Evolutionary conservation across 208 protist genomes (phyloP).

Genomic region (Wallacemonas sp.): DNA sequence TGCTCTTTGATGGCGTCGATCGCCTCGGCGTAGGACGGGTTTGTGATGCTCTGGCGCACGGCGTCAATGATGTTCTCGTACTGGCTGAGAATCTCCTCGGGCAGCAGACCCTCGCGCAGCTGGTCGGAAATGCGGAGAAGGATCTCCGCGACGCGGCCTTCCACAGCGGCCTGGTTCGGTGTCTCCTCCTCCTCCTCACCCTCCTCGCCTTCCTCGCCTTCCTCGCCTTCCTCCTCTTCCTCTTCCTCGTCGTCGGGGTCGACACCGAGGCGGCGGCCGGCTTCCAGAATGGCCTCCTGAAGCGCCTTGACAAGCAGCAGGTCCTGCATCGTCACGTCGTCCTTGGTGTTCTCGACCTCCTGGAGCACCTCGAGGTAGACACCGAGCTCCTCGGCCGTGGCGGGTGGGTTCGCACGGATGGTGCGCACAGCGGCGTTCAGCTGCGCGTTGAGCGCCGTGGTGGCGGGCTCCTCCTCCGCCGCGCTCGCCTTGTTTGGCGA

Average conservation of each 20-base stretch:
- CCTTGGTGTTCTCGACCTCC: slow-evolving; percentile 23
- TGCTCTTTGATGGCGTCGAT: slow-evolving; percentile 56
- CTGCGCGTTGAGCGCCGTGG: neutral
- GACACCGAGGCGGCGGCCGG: slow-evolving; percentile 15
- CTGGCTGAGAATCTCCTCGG: slow-evolving; percentile 46
- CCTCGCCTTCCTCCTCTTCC: slow-evolving; percentile 17
- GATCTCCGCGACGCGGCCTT: slow-evolving; percentile 29
- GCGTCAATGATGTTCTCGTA: slow-evolving; percentile 39
- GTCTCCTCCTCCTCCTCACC: slow-evolving; percentile 8
- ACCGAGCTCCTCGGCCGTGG: slow-evolving; percentile 29
- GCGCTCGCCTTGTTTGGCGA: neutral
- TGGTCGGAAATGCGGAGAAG: slow-evolving; percentile 58
- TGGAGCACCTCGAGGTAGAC: slow-evolving; percentile 50
- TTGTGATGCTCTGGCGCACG: slow-evolving; percentile 22
- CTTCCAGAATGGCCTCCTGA: slow-evolving; percentile 44
- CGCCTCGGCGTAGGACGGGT: slow-evolving; percentile 25
- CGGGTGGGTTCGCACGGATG: slow-evolving; percentile 8
- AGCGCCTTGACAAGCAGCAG: slow-evolving; percentile 43
- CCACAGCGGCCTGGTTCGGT: neutral
- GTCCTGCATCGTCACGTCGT: slow-evolving; percentile 35
- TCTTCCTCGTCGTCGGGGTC: slow-evolving; percentile 1
- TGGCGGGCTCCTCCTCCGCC: neutral
- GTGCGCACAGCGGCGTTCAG: neutral
- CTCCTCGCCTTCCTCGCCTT: slow-evolving; percentile 17
- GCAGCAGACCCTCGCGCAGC: slow-evolving; percentile 43